Evolutionary conservation across 2,329 filamentous ascomycete species (phyloP).

Genomic region (Trichoderma breve): DNA sequence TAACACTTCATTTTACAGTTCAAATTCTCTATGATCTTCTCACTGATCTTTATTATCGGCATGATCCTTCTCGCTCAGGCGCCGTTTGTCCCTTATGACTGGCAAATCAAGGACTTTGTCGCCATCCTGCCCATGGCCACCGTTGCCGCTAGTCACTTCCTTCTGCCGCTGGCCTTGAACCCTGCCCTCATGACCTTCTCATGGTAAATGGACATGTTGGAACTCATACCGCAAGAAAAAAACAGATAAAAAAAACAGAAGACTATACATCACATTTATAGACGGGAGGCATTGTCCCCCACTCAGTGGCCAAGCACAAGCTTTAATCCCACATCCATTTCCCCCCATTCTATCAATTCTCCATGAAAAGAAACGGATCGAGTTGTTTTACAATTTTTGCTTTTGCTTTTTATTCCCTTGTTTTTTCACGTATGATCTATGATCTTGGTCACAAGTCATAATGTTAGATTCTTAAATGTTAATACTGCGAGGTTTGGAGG

Average conservation of each 20-base stretch:
- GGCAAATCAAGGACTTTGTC: slow-evolving; percentile 68
- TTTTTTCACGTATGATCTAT: background rate
- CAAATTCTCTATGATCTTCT: slow-evolving; percentile 68
- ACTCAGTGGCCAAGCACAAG: background rate
- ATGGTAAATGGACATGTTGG: slow-evolving; percentile 51
- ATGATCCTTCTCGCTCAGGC: slow-evolving; percentile 66
- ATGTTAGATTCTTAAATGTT: background rate
- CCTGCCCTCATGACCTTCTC: slow-evolving; percentile 79
- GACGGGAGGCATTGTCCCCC: background rate
- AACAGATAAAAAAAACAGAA: background rate
- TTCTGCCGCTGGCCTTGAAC: slow-evolving; percentile 71
- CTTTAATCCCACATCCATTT: background rate
- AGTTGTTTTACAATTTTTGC: background rate
- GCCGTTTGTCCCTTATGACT: slow-evolving; percentile 62
- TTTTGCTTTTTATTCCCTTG: background rate
- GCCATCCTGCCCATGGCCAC: slow-evolving; percentile 75
- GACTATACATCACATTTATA: background rate
- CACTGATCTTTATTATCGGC: slow-evolving; percentile 53
- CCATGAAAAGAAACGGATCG: background rate
- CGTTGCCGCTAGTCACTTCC: slow-evolving; percentile 65
- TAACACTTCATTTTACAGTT: slow-evolving; percentile 46
- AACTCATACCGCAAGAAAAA: background rate
- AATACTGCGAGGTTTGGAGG: background rate
- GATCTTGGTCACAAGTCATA: background rate
- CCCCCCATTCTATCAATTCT: background rate